Conservation (phyloP, 176 grass and related monocot species). For the Tuctoria greenei region DNA sequence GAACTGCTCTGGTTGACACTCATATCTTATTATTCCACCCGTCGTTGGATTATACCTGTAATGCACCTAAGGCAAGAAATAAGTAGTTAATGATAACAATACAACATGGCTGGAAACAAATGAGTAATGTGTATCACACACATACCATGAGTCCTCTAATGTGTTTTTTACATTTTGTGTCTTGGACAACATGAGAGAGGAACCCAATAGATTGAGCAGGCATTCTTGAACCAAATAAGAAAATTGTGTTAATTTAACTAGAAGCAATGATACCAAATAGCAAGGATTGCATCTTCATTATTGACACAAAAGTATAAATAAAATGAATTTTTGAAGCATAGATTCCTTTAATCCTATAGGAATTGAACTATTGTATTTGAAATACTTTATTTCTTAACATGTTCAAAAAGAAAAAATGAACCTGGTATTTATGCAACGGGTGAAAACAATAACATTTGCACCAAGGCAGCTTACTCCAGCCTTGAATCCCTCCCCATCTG, state of each 20-base stretch:
- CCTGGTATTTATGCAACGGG: slow-evolving; percentile 37
- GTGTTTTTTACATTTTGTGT: slow-evolving; percentile 17
- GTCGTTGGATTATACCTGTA: slow-evolving; percentile 45
- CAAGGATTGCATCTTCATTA: not conserved
- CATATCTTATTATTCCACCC: slow-evolving; percentile 18
- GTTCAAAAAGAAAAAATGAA: not conserved
- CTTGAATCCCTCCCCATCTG: slow-evolving; percentile 62
- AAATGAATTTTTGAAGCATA: not conserved
- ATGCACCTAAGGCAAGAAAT: slow-evolving; percentile 49
- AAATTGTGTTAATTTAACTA: not conserved
- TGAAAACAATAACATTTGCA: slow-evolving; percentile 52
- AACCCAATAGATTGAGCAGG: slow-evolving; percentile 52
- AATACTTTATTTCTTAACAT: too few species aligned
- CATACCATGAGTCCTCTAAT: slow-evolving; percentile 50
- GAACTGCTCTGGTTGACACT: slow-evolving; percentile 24
- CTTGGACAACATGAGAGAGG: slow-evolving; percentile 13
- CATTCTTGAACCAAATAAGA: slow-evolving; percentile 25
- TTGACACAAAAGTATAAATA: not conserved
- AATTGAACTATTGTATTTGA: too few species aligned
- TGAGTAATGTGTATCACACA: not conserved
- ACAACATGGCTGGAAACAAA: not conserved
- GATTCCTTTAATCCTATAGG: not conserved
- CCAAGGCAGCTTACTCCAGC: slow-evolving; percentile 53
- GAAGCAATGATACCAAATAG: not conserved
- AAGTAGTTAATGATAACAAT: not conserved